These are phyloP conservation scores for Podosphaera fusca DNA, from an alignment of 2,329 filamentous ascomycete species.

Conservation along the genomic window DNA sequence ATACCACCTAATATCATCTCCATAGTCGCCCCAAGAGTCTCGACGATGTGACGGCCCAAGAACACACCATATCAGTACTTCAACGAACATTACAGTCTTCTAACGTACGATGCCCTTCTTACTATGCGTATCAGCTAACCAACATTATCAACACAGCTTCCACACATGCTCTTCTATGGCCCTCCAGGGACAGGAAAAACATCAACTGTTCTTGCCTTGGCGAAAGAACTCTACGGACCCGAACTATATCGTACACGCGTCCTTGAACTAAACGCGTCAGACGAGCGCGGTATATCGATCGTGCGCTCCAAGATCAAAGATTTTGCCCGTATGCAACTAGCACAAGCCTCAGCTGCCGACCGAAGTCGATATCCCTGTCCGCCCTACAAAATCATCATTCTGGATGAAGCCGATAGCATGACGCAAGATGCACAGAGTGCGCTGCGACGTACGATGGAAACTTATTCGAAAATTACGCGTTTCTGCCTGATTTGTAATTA, in stretches of 20 bases:
- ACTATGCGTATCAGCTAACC: neutral
- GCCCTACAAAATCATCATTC: slow-evolving; percentile 95
- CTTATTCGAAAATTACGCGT: slow-evolving; percentile 83
- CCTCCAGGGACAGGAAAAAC: slow-evolving; percentile 96
- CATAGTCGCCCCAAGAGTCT: slow-evolving; percentile 75
- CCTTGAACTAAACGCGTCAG: slow-evolving; percentile 96
- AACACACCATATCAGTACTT: slow-evolving; percentile 85
- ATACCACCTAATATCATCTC: slow-evolving; percentile 8
- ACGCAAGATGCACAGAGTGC: slow-evolving; percentile 94
- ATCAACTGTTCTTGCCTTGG: slow-evolving; percentile 85
- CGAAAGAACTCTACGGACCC: slow-evolving; percentile 91
- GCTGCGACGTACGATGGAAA: slow-evolving; percentile 89
- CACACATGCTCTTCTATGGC: slow-evolving; percentile 98
- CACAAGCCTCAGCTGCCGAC: slow-evolving; percentile 46
- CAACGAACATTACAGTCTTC: slow-evolving; percentile 83
- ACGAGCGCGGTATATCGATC: slow-evolving; percentile 92
- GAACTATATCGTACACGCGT: slow-evolving; percentile 82
- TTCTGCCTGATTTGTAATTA: slow-evolving; percentile 99
- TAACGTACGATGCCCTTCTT: slow-evolving; percentile 33
- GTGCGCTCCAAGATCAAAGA: slow-evolving; percentile 96
- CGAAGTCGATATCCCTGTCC: slow-evolving; percentile 66
- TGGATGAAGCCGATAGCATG: slow-evolving; percentile 97
- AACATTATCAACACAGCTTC: slow-evolving; percentile 31
- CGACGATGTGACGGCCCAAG: slow-evolving; percentile 87
- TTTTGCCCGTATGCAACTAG: slow-evolving; percentile 87